Evolutionary conservation across 352 stramenopile species (phyloP).

Genomic region (Hyaloperonospora brassicae): DNA sequence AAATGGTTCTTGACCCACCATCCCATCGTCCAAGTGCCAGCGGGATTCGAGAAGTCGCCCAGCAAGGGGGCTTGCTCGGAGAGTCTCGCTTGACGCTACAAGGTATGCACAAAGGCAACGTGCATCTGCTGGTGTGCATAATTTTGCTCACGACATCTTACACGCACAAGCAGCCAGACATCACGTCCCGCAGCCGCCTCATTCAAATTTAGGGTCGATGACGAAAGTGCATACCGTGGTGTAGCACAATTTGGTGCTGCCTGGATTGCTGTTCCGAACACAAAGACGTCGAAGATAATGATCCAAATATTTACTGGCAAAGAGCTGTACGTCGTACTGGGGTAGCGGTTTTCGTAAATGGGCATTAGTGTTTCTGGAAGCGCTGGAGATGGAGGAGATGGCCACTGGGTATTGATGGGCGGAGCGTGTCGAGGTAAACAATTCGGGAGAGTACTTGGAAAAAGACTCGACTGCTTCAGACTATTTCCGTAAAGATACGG

Average conservation of each 20-base stretch:
- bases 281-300: background rate
- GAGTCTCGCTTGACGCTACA: background rate
- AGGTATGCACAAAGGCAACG: background rate
- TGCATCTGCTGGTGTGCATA: background rate
- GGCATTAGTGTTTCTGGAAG: too few species aligned
- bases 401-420: too few species aligned
- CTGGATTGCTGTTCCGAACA: background rate
- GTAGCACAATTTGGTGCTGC: background rate
- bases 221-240: background rate
- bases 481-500: too few species aligned
- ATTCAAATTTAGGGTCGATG: background rate
- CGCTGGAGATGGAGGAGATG: too few species aligned
- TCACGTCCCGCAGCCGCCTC: background rate
- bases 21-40: too few species aligned
- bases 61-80: background rate
- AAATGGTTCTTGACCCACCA: too few species aligned
- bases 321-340: background rate
- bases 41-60: too few species aligned
- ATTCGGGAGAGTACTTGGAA: too few species aligned
- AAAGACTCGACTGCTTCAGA: too few species aligned
- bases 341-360: background rate
- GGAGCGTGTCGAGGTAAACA: too few species aligned
- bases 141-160: background rate
- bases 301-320: background rate
- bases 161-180: background rate